These are phyloP conservation scores for Saccharum officinarum DNA, from an alignment of 176 grass and related monocot species.

Conservation along the genomic window DNA sequence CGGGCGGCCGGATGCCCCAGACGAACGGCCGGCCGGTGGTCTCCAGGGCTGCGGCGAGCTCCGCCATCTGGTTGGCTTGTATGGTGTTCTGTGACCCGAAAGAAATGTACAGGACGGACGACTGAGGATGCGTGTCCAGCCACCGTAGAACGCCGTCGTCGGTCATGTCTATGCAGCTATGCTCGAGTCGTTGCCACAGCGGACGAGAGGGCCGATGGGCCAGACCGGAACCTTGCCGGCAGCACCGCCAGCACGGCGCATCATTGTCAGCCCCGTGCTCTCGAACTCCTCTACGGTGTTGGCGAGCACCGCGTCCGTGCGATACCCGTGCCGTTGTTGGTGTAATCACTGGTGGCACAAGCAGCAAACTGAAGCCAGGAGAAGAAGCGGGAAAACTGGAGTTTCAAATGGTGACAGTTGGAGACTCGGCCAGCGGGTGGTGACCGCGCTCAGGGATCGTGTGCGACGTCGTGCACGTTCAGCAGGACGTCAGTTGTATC, in stretches of 20 bases:
- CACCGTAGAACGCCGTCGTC: background rate
- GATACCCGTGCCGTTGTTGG: background rate
- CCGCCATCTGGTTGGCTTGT: background rate
- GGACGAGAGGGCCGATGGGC: conserved; percentile 39
- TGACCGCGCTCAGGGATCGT: too few species aligned
- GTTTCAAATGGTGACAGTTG: too few species aligned
- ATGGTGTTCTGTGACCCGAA: conserved; percentile 23
- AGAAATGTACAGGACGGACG: background rate
- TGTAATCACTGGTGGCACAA: too few species aligned
- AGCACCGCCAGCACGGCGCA: background rate
- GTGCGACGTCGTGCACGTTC: too few species aligned
- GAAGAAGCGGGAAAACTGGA: too few species aligned
- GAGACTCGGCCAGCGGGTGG: too few species aligned
- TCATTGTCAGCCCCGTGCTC: conserved; percentile 37
- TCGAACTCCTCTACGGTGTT: conserved; percentile 46
- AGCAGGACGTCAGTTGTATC: too few species aligned
- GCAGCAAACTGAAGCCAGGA: too few species aligned
- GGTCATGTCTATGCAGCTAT: too few species aligned
- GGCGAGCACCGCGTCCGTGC: conserved; percentile 22
- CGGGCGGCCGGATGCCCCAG: background rate
- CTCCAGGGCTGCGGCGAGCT: background rate
- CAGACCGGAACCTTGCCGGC: background rate
- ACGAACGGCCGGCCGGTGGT: background rate
- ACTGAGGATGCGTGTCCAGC: background rate
- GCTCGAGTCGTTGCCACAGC: too few species aligned